Percentiles rank a stretch among this genome's conserved stretches.
phyloP scores from a whole-genome alignment of 164 flowering plant genomes.

The Nymphaea colorata region DNA sequence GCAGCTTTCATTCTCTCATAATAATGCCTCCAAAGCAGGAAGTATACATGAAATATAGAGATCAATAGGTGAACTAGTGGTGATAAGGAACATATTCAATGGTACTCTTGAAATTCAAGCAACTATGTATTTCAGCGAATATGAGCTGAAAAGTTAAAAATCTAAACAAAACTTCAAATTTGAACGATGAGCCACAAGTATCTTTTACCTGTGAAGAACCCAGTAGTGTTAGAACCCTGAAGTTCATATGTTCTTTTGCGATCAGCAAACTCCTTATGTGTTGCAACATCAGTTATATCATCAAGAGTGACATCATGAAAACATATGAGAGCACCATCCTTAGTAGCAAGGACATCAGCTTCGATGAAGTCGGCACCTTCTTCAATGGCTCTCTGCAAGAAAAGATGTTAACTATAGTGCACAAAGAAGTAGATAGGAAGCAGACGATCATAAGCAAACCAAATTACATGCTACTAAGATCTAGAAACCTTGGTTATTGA shows the following conservation, averaged over 20 bases:
- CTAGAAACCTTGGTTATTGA: too few species aligned
- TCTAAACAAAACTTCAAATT: too few species aligned
- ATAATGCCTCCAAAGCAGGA: too few species aligned
- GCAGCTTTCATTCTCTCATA: too few species aligned
- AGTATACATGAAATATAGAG: too few species aligned
- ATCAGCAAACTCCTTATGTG: conserved; percentile 62
- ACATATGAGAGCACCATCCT: conserved; percentile 65
- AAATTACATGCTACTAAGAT: too few species aligned
- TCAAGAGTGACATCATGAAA: conserved; percentile 85
- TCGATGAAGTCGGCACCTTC: conserved; percentile 99
- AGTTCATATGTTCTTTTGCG: conserved; percentile 85
- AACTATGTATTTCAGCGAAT: too few species aligned
- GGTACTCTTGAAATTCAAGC: too few species aligned
- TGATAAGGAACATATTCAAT: too few species aligned
- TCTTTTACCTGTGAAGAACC: conserved; percentile 60
- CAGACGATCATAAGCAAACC: too few species aligned
- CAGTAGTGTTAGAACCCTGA: conserved; percentile 69
- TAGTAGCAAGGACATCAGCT: conserved; percentile 48
- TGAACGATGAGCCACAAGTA: too few species aligned
- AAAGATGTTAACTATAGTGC: not conserved
- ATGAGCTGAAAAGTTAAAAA: not conserved
- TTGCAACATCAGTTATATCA: conserved; percentile 63
- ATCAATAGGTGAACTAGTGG: too few species aligned
- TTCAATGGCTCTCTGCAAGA: conserved; percentile 84
- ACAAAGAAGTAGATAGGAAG: not conserved